Evolutionary conservation across 768 basidiomycete species (phyloP), one percentile per base, ranked within the genome.

Genomic region (Tulasnella sp.): DNA sequence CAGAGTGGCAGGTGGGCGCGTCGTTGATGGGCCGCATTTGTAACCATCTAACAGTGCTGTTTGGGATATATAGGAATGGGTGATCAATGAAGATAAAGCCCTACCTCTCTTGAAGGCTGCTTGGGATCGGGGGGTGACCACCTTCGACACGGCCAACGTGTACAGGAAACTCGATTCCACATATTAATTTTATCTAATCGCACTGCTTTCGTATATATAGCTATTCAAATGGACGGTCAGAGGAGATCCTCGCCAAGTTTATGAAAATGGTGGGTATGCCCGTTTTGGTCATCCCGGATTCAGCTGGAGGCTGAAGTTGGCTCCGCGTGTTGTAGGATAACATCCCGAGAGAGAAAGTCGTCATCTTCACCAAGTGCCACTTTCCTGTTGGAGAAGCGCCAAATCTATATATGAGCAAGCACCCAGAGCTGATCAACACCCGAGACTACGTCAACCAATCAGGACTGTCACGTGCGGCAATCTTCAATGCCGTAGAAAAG

Each of bases 171-270:
- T 65, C 83, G 80, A 1, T 83, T 83, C 2, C 68, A 72, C 4
- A 82, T 80, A 0, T 48, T 5, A 48, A n/a, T 48, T 29, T 48
- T 48, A 15, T 15, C 34, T 38, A 15, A 38, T 38, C 34, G 34
- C 5, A 38, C 5, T 38, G 27, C 5, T 21, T n/a, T n/a, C n/a
- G n/a, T n/a, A n/a, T 7, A 22, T 22, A 5, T 7, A 48, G 46
- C n/a, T 48, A 29, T 11, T 29, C 19, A n/a, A 29, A 21, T n/a
- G 27, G 19, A 5, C 19, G 5, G 27, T 22, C 21, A 7, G 87
- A 88, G 67, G 65, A 77, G 45, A 75, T 87, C 53, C 72, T 87
- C 19, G 85, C 85, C 9, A 82, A 84, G 63, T 84, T 80, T 2
- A 81, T 90, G 71, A 84, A 83, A 29, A 38, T 15, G 15, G 34